These are phyloP conservation scores for Aspergillus melleus DNA, from an alignment of 2,329 filamentous ascomycete species.

Conservation along the genomic window DNA sequence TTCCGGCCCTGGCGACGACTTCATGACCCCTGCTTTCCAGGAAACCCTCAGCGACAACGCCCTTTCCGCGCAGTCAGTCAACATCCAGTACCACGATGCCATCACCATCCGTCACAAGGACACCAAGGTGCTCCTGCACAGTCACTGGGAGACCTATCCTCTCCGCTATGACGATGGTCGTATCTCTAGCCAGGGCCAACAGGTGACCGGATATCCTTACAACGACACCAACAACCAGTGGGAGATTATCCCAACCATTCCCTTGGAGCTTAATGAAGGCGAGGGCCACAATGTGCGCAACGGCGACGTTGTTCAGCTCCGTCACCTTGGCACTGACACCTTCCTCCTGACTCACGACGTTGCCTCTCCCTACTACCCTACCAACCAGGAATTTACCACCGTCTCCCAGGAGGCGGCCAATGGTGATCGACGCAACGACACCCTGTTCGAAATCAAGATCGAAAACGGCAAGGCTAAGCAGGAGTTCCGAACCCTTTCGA, in stretches of 20 bases:
- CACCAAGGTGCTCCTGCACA: conserved; percentile 94
- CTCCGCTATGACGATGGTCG: conserved; percentile 95
- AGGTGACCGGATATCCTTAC: conserved; percentile 96
- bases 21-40: conserved; percentile 98
- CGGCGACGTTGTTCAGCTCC: conserved; percentile 81
- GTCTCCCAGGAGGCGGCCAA: conserved; percentile 70
- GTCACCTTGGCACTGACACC: conserved; percentile 81
- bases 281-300: conserved; percentile 70
- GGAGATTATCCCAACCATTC: conserved; percentile 76
- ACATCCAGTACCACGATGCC: conserved; percentile 85
- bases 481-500: conserved; percentile 85
- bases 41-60: conserved; percentile 93
- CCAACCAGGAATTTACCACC: conserved; percentile 97
- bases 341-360: conserved; percentile 93
- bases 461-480: conserved; percentile 79
- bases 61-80: conserved; percentile 83
- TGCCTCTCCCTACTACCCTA: conserved; percentile 91
- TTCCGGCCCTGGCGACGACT: conserved; percentile 94
- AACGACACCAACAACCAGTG: conserved; percentile 99
- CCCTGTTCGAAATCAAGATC: conserved; percentile 87
- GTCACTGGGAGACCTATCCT: conserved; percentile 84
- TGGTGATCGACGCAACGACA: conserved; percentile 78
- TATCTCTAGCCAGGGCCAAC: conserved; percentile 95
- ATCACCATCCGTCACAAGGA: conserved; percentile 94
- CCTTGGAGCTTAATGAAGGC: conserved; percentile 54